Conservation (phyloP, 1,284 basidiomycete genomes). For the Sphaerobolus stellatus region DNA sequence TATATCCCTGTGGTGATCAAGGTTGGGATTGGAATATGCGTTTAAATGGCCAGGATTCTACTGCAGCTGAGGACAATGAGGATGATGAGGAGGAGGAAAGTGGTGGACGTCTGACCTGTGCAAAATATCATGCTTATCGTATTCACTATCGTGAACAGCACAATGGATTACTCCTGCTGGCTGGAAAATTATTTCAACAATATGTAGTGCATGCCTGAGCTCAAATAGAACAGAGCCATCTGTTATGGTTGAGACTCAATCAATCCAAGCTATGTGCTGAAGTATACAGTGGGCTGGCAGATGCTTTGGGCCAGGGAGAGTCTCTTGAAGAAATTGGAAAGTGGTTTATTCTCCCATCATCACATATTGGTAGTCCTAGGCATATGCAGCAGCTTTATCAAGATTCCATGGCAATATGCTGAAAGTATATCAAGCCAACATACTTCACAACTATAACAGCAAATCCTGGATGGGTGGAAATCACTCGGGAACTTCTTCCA, state of each 20-base stretch:
- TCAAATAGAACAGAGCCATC: slow-evolving; percentile 24
- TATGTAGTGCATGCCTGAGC: slow-evolving; percentile 27
- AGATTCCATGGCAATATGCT: slow-evolving; percentile 44
- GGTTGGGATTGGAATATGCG: too few relatives aligned
- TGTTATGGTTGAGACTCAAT: slow-evolving; percentile 30
- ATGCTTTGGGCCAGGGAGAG: slow-evolving; percentile 26
- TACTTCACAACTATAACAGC: slow-evolving; percentile 49
- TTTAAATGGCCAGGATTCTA: too few relatives aligned
- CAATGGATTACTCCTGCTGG: slow-evolving; percentile 35
- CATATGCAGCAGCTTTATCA: slow-evolving; percentile 44
- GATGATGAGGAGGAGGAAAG: too few relatives aligned
- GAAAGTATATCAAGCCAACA: slow-evolving; percentile 34
- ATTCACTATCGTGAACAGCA: slow-evolving; percentile 30
- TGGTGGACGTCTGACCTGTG: not conserved
- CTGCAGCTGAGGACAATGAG: too few relatives aligned
- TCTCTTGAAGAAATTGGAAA: slow-evolving; percentile 29
- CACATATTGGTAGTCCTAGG: slow-evolving; percentile 31
- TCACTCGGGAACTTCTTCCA: slow-evolving; percentile 36
- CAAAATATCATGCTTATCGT: slow-evolving; percentile 31
- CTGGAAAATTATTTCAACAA: slow-evolving; percentile 22
- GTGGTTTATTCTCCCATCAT: not conserved
- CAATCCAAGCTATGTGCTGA: slow-evolving; percentile 39
- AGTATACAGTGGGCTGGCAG: slow-evolving; percentile 39
- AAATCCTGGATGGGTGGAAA: slow-evolving; percentile 48
- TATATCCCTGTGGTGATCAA: slow-evolving; percentile 38